A percentile compares a stretch with the other conserved stretches of the same genome.
phyloP scores from a whole-genome alignment of 176 grass and related monocot genomes.

The Phyllostachys edulis region DNA sequence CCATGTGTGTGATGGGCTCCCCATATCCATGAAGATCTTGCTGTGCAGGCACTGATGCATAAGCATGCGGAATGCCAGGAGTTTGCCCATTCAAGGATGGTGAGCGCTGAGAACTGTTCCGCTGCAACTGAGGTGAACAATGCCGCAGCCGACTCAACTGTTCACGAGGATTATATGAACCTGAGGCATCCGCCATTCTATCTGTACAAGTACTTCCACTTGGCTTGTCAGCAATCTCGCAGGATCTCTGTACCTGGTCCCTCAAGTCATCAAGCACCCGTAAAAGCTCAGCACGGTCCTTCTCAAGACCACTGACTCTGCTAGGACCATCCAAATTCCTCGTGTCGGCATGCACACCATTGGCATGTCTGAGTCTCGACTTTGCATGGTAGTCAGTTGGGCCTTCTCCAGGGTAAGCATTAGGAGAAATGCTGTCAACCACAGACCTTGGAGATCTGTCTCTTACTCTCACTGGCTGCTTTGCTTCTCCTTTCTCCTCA shows the following conservation, averaged over 20 bases:
- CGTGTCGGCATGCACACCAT: not conserved
- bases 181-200: constrained; percentile 24
- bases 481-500: constrained; percentile 47
- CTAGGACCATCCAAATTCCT: constrained; percentile 35
- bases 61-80: constrained; percentile 37
- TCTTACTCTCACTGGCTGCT: constrained; percentile 20
- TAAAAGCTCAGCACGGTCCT: constrained; percentile 65
- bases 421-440: constrained; percentile 17
- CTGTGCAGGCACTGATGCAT: constrained; percentile 45
- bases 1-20: constrained; percentile 40
- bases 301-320: constrained; percentile 54
- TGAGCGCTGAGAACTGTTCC: constrained; percentile 40
- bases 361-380: constrained; percentile 22
- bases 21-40: constrained; percentile 47
- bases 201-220: constrained; percentile 20
- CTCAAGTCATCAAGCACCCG: constrained; percentile 84
- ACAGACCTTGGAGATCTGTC: constrained; percentile 37
- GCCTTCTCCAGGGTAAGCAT: constrained; percentile 39
- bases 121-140: constrained; percentile 53
- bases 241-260: constrained; percentile 76
- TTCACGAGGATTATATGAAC: constrained; percentile 46
- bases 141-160: constrained; percentile 48
- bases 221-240: constrained; percentile 64
- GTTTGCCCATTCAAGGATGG: constrained; percentile 46
- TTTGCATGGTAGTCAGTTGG: constrained; percentile 46